These are phyloP conservation scores for Raffaelea ambrosiae DNA, from an alignment of 2,329 filamentous ascomycete genomes.

Conservation along the genomic window DNA sequence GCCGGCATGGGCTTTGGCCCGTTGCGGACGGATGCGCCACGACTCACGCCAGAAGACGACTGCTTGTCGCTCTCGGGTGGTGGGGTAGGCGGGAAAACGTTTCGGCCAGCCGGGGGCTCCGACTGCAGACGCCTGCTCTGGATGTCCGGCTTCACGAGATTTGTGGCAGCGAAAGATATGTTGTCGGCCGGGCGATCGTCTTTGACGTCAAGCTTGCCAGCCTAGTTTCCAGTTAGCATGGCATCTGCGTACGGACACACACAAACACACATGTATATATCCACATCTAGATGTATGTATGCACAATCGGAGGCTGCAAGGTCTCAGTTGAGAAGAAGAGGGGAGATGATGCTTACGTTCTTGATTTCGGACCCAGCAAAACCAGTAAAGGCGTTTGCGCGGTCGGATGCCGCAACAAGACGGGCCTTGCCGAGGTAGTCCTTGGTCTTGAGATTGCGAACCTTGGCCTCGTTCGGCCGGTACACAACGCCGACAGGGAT, in stretches of 20 bases:
- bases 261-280: too few species aligned
- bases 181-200: constrained; percentile 79
- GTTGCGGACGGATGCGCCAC: constrained; percentile 53
- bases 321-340: too few species aligned
- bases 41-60: constrained; percentile 28
- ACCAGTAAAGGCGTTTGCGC: constrained; percentile 71
- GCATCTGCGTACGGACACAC: too few species aligned
- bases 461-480: constrained; percentile 92
- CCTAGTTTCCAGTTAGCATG: constrained; percentile 22
- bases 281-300: too few species aligned
- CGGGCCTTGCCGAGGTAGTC: constrained; percentile 97
- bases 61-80: constrained; percentile 78
- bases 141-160: constrained; percentile 81
- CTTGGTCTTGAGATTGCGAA: constrained; percentile 95
- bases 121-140: constrained; percentile 76
- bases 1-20: constrained; percentile 53
- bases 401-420: constrained; percentile 79
- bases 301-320: neutral
- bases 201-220: constrained; percentile 45
- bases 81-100: constrained; percentile 94
- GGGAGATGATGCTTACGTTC: constrained; percentile 40
- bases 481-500: constrained; percentile 95
- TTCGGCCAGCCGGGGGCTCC: constrained; percentile 69
- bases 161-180: constrained; percentile 85
- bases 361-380: constrained; percentile 74